Base-by-base conservation (phyloP, 441 rosid genomes). In the Capsella rubella region DNA sequence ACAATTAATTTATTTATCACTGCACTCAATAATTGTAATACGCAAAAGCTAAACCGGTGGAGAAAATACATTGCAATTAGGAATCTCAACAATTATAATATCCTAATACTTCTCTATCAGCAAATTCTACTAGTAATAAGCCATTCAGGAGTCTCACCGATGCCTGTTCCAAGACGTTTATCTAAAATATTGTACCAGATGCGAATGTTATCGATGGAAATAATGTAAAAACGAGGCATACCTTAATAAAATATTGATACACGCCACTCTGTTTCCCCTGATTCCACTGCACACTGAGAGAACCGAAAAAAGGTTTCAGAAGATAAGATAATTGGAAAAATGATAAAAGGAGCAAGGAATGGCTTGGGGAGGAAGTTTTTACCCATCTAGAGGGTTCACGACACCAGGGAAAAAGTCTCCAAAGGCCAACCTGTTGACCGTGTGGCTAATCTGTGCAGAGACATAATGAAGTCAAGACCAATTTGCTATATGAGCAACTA, bases 171-270 rank as follows among this genome's bases (percentile, higher is more conserved):
- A 9, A 52, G 6, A 4, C 3, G n/a, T 39, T 34, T 3, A 67
- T 6, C 71, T 52, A 51, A 27, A 14, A n/a, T 21, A 10, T 67
- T 52, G 69, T 16, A 21, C 8, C 9, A 54, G 2, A 32, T 45
- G 49, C 54, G 35, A 14, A n/a, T 7, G 8, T 46, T 14, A 16
- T 31, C 8, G 32, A 72, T 4, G 6, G 51, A 25, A 2, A 42
- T 8, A 31, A 29, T 43, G 49, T 56, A 50, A 10, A 65, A 10
- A n/a, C 15, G 28, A 16, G 11, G 54, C 69, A 68, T 72, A 88
- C 99, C 97, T 95, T 95, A 78, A 95, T 81, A 62, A 95, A 95
- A 67, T 95, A 95, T 83, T 95, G 99, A 82, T 92, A 95, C 84
- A 92, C 90, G 54, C 96, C 98, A 82, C 81, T 85, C 8, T 93